Conservation (phyloP, 495 filamentous ascomycete species). For the Aspergillus homomorphus region DNA sequence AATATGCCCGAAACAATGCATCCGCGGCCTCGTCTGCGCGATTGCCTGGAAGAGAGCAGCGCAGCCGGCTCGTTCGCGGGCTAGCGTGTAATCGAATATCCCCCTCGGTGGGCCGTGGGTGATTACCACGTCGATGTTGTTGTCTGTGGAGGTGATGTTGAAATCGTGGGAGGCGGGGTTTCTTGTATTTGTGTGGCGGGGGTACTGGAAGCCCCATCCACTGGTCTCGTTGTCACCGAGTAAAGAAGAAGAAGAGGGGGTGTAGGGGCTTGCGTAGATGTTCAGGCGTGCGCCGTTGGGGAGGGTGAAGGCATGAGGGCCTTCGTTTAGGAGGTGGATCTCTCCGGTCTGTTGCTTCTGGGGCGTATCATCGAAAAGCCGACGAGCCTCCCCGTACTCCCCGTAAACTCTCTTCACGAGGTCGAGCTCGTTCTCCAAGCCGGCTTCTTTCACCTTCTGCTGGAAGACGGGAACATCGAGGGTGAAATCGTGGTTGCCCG, state of each 20-base stretch:
- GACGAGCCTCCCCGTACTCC: conserved; percentile 24
- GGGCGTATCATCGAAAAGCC: conserved; percentile 28
- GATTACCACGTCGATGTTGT: conserved; percentile 56
- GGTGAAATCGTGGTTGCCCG: conserved; percentile 69
- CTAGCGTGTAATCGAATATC: conserved; percentile 47
- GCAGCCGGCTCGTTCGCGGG: conserved; percentile 50
- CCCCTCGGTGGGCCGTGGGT: conserved; percentile 66
- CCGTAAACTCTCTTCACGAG: conserved; percentile 32
- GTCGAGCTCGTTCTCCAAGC: conserved; percentile 19
- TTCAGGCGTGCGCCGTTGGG: conserved; percentile 55
- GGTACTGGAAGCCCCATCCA: conserved; percentile 64
- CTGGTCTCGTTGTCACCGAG: no score
- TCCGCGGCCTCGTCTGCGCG: conserved; percentile 47
- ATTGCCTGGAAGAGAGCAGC: conserved; percentile 54
- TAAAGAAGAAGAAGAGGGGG: no score
- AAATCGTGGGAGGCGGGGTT: no score
- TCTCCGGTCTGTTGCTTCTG: conserved; percentile 33
- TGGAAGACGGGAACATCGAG: conserved; percentile 48
- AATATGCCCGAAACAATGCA: conserved; percentile 75
- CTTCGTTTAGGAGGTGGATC: conserved; percentile 61
- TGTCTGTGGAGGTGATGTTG: no score
- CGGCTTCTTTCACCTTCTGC: conserved; percentile 28
- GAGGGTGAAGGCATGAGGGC: conserved; percentile 51
- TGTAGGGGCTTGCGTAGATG: conserved; percentile 66
- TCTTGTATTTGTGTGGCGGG: conserved; percentile 39